These are phyloP conservation scores for Arachnomyces sp. DNA, from an alignment of 2,329 filamentous ascomycete species.

Conservation along the genomic window DNA sequence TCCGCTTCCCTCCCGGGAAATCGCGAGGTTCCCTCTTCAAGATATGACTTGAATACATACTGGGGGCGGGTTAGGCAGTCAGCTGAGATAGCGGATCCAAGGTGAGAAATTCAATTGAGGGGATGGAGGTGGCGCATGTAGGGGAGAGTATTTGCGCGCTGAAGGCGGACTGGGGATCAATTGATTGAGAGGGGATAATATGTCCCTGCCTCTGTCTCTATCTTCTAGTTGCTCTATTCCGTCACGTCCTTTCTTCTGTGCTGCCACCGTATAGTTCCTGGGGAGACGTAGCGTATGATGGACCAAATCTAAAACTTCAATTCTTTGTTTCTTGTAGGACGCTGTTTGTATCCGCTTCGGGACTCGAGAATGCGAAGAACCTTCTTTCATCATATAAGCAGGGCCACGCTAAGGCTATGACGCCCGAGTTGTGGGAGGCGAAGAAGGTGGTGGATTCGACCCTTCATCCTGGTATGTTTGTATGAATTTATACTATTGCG, in stretches of 20 bases:
- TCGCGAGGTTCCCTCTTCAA: slow-evolving; percentile 81
- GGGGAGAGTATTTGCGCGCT: no score
- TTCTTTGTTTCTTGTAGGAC: slow-evolving; percentile 52
- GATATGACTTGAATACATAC: slow-evolving; percentile 88
- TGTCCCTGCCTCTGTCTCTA: no score
- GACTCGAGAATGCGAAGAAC: slow-evolving; percentile 77
- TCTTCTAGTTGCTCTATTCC: no score
- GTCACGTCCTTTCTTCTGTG: background rate
- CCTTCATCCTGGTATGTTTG: slow-evolving; percentile 70
- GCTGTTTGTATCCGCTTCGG: slow-evolving; percentile 66
- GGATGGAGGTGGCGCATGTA: no score
- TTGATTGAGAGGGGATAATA: no score
- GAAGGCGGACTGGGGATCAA: no score
- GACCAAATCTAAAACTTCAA: background rate
- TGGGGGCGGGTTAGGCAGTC: slow-evolving; percentile 90
- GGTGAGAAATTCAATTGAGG: slow-evolving; percentile 53
- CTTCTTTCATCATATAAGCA: slow-evolving; percentile 80
- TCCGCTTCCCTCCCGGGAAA: slow-evolving; percentile 54
- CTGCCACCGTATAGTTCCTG: background rate
- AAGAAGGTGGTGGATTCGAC: slow-evolving; percentile 98
- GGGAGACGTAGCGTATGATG: slow-evolving; percentile 7
- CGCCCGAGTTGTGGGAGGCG: slow-evolving; percentile 80
- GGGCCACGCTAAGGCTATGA: slow-evolving; percentile 67
- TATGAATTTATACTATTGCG: background rate
- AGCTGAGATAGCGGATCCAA: slow-evolving; percentile 84